Base-by-base conservation (phyloP, 108 stramenopile genomes). In the Fragilaria radians region DNA sequence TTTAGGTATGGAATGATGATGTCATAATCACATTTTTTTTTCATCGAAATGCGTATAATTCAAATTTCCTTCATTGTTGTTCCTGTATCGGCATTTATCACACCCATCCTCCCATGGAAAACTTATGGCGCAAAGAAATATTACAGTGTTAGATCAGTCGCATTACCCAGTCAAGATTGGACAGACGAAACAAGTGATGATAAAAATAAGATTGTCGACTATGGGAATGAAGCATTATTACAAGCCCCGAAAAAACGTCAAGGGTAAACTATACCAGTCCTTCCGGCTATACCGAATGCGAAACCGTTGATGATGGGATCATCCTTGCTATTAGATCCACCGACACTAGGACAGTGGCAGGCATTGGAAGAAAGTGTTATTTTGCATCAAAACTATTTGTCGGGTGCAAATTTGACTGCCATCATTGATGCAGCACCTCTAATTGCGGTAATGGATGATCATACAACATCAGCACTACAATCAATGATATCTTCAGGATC, bases 321-420 rank as follows among this genome's bases (percentile, higher is more conserved):
- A 11, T 63, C 68, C 19, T 30, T 74, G 26, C 26, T 36, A 22
- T 27, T 79, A 17, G 50, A 67, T 27, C 70, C 73, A 32, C 77
- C 78, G 11, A 79, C 78, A 17, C 70, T 68, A 0, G 56, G 61
- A 23, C 78, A 79, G 51, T 79, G 73, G 78, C 57, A 71, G 27
- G 51, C 66, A n/a, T 25, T 79, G 0, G 67, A 79, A 55, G 70
- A 70, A 47, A 45, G 63, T 36, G 63, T 74, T 5, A 46, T 51
- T 5, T 26, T 32, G 24, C 55, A 66, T 58, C 60, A 51, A 21
- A 60, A 62, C 28, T 24, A 61, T 17, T 21, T 53, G 51, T 19
- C n/a, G 28, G 55, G 33, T 5, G 33, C 3, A 5, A 50, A 59
- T 1, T 22, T 28, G 26, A 70, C 67, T 5, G 68, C 61, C 24